A percentile compares a stretch with the other conserved stretches of the same genome.
These are phyloP conservation scores for Dryadomyces quercus-mongolicae DNA, from an alignment of 2,329 filamentous ascomycete genomes.

Conservation along the genomic window DNA sequence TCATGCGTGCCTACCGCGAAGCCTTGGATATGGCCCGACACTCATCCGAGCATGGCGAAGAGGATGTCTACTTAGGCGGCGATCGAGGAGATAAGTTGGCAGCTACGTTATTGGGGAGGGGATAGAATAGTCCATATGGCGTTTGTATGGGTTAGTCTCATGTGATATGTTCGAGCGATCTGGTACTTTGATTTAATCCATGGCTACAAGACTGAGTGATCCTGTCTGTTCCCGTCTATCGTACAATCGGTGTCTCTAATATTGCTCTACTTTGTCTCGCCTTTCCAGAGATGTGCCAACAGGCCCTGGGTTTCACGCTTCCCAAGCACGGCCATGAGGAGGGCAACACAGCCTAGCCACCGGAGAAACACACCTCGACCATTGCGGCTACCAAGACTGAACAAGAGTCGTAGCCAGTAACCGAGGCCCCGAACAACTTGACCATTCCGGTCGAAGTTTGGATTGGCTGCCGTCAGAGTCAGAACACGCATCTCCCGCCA, in stretches of 20 bases:
- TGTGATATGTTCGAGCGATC: too few species aligned
- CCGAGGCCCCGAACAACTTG: slow-evolving; percentile 34
- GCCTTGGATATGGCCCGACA: slow-evolving; percentile 62
- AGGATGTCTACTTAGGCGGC: slow-evolving; percentile 48
- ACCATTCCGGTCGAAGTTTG: slow-evolving; percentile 52
- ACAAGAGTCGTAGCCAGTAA: slow-evolving; percentile 41
- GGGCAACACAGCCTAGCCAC: slow-evolving; percentile 28
- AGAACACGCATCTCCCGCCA: slow-evolving; percentile 31
- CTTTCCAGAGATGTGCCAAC: slow-evolving; percentile 6
- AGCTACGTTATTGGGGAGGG: slow-evolving; percentile 22
- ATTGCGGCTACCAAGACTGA: slow-evolving; percentile 37
- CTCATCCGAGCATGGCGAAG: slow-evolving; percentile 36
- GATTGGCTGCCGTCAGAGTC: slow-evolving; percentile 31
- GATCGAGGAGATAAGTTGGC: slow-evolving; percentile 40
- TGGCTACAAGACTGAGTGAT: too few species aligned
- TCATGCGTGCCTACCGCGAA: slow-evolving; percentile 70
- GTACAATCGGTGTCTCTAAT: background rate
- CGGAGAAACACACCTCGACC: slow-evolving; percentile 37
- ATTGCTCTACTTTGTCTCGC: background rate
- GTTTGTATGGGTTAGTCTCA: too few species aligned
- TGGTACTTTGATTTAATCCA: too few species aligned
- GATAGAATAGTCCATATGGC: background rate
- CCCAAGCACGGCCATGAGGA: slow-evolving; percentile 22
- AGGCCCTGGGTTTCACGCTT: slow-evolving; percentile 8
- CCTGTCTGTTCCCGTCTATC: background rate